Evolutionary conservation across 2,329 filamentous ascomycete species (phyloP), one percentile per base, ranked within the genome.

Genomic region (Knufia petricola): DNA sequence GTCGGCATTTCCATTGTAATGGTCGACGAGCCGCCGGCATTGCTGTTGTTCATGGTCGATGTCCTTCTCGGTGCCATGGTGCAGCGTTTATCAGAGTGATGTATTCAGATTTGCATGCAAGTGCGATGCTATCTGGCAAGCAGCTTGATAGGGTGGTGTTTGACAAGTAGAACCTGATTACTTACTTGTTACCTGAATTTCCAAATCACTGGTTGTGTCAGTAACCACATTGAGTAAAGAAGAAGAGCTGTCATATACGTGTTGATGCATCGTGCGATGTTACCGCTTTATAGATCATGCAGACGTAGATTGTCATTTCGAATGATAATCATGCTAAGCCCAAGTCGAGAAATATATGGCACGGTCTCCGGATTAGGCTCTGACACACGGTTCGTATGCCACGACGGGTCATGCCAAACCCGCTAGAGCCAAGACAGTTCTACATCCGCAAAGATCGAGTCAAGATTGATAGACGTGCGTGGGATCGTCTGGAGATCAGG

Each of bases 1-100:
- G 15, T 34, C n/a, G 48, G 53, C 46, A 53, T 39, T 24, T 55
- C 49, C 20, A 51, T 41, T 26, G 47, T 49, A 37, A 51, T 40
- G 20, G 46, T 51, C 19, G 52, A 54, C 40, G 43, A 44, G 37
- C 40, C 42, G 2, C 42, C 42, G n/a, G 15, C 32, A 28, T 38
- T 38, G 34, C 20, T 38, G 34, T 30, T 28, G 34, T 38, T 47
- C 3, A 39, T 6, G 8, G 15, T 17, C 19, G 23, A 47, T 2
- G 28, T 13, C 20, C 23, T 12, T 28, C 34, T 37, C 23, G 32
- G 31, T 12, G 34, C 44, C 44, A 47, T 47, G 32, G 6, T 36
- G 32, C 32, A 36, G 15, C 15, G 32, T 36, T 36, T n/a, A n/a
- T 17, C 32, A 8, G 15, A 7, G 15, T n/a, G 6, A n/a, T 36